phyloP scores from a whole-genome alignment of 371 early-diverging fungal genomes.

The Mortierella sp. region DNA sequence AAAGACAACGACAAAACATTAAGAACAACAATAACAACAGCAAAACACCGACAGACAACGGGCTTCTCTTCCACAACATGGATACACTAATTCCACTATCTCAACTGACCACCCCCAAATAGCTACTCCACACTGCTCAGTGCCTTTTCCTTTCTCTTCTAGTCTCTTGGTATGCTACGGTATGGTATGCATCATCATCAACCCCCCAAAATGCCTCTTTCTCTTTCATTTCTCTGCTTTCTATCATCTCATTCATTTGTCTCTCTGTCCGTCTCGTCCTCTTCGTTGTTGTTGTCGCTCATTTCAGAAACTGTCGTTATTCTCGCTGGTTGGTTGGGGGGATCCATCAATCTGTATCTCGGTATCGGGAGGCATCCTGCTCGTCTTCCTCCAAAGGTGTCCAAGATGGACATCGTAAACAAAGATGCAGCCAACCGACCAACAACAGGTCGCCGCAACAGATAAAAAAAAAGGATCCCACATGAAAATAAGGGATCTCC shows the following conservation, averaged over 20 bases:
- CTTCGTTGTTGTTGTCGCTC: neutral
- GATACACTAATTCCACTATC: neutral
- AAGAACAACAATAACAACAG: neutral
- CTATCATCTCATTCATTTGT: neutral
- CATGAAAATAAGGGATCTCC: conserved; percentile 9
- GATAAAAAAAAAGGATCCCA: neutral
- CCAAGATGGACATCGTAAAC: neutral
- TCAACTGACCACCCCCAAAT: neutral
- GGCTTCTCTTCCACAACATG: conserved; percentile 5
- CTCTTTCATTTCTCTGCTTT: neutral
- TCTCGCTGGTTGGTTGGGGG: no score
- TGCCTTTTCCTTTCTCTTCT: neutral
- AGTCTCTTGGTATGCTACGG: neutral
- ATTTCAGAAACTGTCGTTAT: neutral
- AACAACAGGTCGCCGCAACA: neutral
- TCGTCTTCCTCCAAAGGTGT: neutral
- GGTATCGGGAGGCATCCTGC: neutral
- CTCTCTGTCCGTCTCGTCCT: neutral
- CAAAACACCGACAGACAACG: neutral
- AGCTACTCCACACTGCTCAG: neutral
- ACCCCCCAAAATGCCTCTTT: neutral
- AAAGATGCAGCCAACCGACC: neutral
- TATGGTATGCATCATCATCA: neutral
- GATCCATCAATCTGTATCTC: no score
- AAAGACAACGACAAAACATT: neutral